Conservation (phyloP, 176 grass and related monocot genomes). For the Eleusine coracana region DNA sequence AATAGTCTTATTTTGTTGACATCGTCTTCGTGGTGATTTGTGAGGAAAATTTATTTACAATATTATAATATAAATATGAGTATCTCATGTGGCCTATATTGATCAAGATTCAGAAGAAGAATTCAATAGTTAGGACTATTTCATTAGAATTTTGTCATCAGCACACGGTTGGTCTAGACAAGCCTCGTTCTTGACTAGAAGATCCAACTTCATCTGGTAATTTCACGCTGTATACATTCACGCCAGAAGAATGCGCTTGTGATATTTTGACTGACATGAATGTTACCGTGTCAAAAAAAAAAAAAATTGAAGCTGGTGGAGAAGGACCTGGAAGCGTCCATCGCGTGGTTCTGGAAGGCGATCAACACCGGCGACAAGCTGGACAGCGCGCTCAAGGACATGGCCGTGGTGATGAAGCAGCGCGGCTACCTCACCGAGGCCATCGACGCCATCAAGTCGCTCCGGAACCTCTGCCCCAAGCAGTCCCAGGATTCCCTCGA, state of each 20-base stretch:
- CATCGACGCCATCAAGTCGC: slow-evolving; percentile 70
- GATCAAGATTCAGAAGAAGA: not conserved
- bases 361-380: slow-evolving; percentile 64
- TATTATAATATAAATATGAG: not conserved
- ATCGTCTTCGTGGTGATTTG: too few relatives aligned
- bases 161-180: not conserved
- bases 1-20: too few relatives aligned
- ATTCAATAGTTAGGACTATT: not conserved
- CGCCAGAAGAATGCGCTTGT: not conserved
- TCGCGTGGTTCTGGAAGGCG: slow-evolving; percentile 90
- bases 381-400: slow-evolving; percentile 90
- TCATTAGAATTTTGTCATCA: not conserved
- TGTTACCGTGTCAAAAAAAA: not conserved
- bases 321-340: slow-evolving; percentile 75
- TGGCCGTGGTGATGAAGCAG: slow-evolving; percentile 94
- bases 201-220: too few relatives aligned
- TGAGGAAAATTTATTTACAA: not conserved
- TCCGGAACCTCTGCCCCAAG: slow-evolving; percentile 72
- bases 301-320: slow-evolving; percentile 64
- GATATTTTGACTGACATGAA: not conserved
- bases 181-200: too few relatives aligned
- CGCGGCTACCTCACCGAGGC: slow-evolving; percentile 62
- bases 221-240: too few relatives aligned
- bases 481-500: slow-evolving; percentile 78
- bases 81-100: too few relatives aligned